A percentile compares a stretch with the other conserved stretches of the same genome.
Evolutionary conservation across 1,284 basidiomycete genomes (phyloP).

Genomic region (Ceratobasidium sp.): DNA sequence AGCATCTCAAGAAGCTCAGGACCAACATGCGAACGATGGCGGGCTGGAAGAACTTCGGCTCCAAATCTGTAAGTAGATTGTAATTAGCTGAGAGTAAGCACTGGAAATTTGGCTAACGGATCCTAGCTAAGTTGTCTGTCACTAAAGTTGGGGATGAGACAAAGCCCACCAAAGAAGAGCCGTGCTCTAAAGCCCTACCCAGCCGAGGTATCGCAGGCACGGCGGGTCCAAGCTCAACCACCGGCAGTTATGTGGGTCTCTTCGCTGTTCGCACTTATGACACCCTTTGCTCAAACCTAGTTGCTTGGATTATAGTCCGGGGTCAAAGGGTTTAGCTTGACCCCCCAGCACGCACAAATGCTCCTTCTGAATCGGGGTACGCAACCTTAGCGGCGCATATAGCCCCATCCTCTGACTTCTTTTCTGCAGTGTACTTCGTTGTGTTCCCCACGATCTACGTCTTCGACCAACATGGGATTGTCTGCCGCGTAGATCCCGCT

Average conservation of each 20-base stretch:
- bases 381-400: not conserved
- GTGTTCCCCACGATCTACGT: constrained; percentile 27
- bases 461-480: constrained; percentile 28
- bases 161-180: not conserved
- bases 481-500: constrained; percentile 7
- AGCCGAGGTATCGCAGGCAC: not conserved
- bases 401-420: not conserved
- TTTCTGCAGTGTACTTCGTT: constrained; percentile 22
- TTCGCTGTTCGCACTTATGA: not conserved
- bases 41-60: not conserved
- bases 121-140: not conserved
- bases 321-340: constrained; percentile 12
- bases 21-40: not conserved
- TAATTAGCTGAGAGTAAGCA: no score
- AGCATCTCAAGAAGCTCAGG: not conserved
- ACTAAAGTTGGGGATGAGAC: not conserved
- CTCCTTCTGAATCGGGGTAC: constrained; percentile 14
- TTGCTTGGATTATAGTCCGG: not conserved
- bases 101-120: no score
- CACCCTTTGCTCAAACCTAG: not conserved
- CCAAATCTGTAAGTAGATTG: not conserved
- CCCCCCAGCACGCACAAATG: not conserved
- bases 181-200: not conserved
- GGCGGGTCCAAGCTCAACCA: not conserved
- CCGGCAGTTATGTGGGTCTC: not conserved